Evolutionary conservation across 768 basidiomycete species (phyloP), one percentile per base, ranked within the genome.

Genomic region (Holtermannia corniformis): DNA sequence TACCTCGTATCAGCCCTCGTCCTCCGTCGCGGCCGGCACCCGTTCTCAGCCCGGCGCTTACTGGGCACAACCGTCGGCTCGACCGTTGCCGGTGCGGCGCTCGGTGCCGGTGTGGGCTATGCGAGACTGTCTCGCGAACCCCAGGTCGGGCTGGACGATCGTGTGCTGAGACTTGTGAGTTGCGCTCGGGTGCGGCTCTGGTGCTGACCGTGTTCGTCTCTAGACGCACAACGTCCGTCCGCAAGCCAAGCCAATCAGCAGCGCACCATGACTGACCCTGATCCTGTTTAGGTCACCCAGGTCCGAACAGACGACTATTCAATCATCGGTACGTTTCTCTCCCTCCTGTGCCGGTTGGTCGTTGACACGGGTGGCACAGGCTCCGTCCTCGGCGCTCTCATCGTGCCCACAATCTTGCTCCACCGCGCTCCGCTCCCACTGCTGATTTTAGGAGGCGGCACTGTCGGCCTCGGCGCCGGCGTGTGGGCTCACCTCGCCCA

Each of bases 301-400:
- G 50, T 68, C 10, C 58, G 61, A 22, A 55, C 61, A 12, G 68
- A 72, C 47, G 71, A 72, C 28, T 72, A 65, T 25, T 65, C 66
- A 1, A 46, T 72, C n/a, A 72, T 72, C 37, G 68, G 68, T 24
- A 60, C 64, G 24, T 28, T 55, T 3, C 54, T 68, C 1, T 46
- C 54, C 10, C 32, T 37, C 16, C 16, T 16, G 32, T 7, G 32
- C 32, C 16, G n/a, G n/a, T n/a, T n/a, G n/a, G n/a, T n/a, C n/a
- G n/a, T n/a, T n/a, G n/a, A 37, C 32, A 37, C 32, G 7, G 32
- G 16, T 7, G 16, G 10, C 16, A 7, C 32, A 37, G 32, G 32
- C 16, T 37, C 32, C 32, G 47, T 49, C 11, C 57, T 58, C 24
- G 57, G 57, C 2, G 65, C 56, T 20, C 41, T 72, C 14, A 24